Base-by-base conservation (phyloP, 208 protist species). In the Polymyxa betae region DNA sequence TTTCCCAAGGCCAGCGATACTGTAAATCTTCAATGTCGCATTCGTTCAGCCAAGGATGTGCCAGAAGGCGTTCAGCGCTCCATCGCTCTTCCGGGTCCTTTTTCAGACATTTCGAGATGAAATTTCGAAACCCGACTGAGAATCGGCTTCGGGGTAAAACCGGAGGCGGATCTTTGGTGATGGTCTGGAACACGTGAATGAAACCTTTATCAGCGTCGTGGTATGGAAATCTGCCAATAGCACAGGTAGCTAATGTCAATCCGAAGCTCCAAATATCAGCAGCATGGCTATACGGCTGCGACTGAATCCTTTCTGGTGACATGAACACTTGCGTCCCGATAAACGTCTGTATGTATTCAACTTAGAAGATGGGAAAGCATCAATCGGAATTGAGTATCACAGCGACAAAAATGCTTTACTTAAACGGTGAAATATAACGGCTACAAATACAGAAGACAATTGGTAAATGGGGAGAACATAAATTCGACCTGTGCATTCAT, bases 261-360 rank as follows among this genome's bases (percentile, higher is more conserved):
- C 54, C 54, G 54, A 66, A 66, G 54, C 54, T 66, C 54, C 54
- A 66, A 29, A 66, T 66, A 66, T 66, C 54, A 66, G 54, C 54
- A 16, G 54, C 20, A 29, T 29, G 29, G 16, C 54, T 29, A 29
- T 66, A 66, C 29, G 54, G 54, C 29, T 66, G 20, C 54, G 54
- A 66, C 20, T 66, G 54, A 29, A 66, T 66, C 20, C 54, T 16
- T 29, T 66, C 54, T 32, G 54, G 54, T 16, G 54, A 66, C 54
- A 66, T 66, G 54, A 32, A 66, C 54, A 66, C 20, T 29, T 66
- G 54, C 20, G 54, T 66, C 20, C 54, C 54, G 20, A 66, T 29
- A 29, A 32, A 66, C 54, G 54, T 66, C 29, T 66, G 54, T n/a
- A n/a, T n/a, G n/a, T n/a, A n/a, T n/a, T n/a, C n/a, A n/a, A n/a